A percentile compares a stretch with the other conserved stretches of the same genome.
Conservation (phyloP, 345 rosid genomes). For the Eucalyptus guilfoylei region DNA sequence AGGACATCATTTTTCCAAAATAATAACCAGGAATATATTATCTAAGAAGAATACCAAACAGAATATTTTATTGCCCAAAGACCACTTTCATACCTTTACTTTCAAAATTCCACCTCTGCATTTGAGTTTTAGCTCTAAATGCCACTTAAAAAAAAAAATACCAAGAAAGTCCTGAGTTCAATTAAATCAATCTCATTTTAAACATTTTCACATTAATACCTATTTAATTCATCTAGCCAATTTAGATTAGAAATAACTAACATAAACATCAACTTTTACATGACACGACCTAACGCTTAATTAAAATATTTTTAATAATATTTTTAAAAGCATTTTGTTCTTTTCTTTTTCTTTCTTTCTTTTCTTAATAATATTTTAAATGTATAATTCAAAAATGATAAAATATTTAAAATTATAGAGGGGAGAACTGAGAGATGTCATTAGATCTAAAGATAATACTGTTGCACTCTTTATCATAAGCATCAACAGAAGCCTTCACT, state of each 20-base stretch:
- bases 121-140: neutral
- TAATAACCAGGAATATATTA: neutral
- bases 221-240: no score
- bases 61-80: neutral
- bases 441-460: neutral
- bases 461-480: neutral
- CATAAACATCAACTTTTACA: fast-evolving
- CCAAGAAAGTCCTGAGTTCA: neutral
- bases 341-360: no score
- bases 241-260: neutral
- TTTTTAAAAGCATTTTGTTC: no score
- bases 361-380: no score
- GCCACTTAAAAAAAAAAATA: neutral
- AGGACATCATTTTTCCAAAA: neutral
- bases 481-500: neutral
- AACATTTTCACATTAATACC: no score
- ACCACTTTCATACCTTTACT: neutral
- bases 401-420: neutral
- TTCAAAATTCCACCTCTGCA: neutral
- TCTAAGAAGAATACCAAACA: neutral
- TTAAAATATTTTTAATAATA: no score
- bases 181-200: no score
- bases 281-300: fast-evolving
- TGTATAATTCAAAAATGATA: no score
- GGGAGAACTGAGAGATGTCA: neutral